Conservation (phyloP, 306 rosid species). For the Rubus idaeus region DNA sequence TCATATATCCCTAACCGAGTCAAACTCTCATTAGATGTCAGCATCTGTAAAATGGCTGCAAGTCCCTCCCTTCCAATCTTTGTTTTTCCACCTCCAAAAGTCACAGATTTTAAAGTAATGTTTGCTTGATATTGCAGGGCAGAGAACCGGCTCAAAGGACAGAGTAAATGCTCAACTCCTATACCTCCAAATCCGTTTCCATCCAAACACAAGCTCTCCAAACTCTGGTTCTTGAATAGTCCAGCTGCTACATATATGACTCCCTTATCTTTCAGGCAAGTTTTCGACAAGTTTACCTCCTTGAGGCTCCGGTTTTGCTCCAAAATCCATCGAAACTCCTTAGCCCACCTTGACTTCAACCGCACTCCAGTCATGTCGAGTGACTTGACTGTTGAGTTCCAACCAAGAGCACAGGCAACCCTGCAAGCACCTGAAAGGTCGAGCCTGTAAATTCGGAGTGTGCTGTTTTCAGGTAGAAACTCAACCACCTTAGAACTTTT, state of each 20-base stretch:
- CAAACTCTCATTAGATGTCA: conserved; percentile 66
- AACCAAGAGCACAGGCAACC: conserved; percentile 74
- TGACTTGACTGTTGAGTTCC: conserved; percentile 75
- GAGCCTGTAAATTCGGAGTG: conserved; percentile 69
- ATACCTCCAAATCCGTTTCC: conserved; percentile 73
- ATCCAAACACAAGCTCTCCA: conserved; percentile 59
- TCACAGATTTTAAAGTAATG: conserved; percentile 54
- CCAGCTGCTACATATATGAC: conserved; percentile 83
- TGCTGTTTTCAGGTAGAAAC: conserved; percentile 68
- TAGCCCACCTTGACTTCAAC: conserved; percentile 82
- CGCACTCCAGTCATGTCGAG: conserved; percentile 80
- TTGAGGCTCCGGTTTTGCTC: conserved; percentile 69
- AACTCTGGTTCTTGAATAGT: conserved; percentile 66
- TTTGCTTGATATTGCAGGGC: conserved; percentile 83
- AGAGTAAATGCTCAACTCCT: conserved; percentile 81
- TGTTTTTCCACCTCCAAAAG: conserved; percentile 82
- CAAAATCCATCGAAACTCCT: conserved; percentile 80
- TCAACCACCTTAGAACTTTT: conserved; percentile 80
- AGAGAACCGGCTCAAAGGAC: conserved; percentile 89
- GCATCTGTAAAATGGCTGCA: conserved; percentile 60
- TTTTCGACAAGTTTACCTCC: conserved; percentile 71
- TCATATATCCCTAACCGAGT: conserved; percentile 67
- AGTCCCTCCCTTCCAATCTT: conserved; percentile 83
- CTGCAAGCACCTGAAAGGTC: conserved; percentile 71
- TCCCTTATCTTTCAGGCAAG: conserved; percentile 77